Evolutionary conservation across 306 rosid species (phyloP).

Genomic region (Cucurbita ficifolia): DNA sequence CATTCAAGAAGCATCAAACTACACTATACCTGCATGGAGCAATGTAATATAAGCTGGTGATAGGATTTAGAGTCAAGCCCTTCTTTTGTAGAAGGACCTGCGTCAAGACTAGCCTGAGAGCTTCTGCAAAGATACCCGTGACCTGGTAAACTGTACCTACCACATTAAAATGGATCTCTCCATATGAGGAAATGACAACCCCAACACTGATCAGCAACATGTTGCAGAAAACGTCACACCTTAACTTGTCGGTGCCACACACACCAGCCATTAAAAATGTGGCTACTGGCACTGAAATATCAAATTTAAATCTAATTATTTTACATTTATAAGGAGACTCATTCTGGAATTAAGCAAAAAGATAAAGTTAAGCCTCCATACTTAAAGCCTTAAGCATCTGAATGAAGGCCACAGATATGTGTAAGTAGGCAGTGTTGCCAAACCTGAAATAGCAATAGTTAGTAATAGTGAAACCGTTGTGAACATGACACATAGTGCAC

Average conservation of each 20-base stretch:
- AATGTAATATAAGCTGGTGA: conserved; percentile 87
- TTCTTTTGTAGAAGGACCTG: conserved; percentile 92
- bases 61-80: conserved; percentile 82
- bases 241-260: conserved; percentile 81
- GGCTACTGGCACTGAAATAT: conserved; percentile 89
- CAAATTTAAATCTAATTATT: conserved; percentile 9
- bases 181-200: conserved; percentile 85
- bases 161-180: conserved; percentile 85
- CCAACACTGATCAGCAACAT: conserved; percentile 96
- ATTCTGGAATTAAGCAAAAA: not conserved
- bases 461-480: not conserved
- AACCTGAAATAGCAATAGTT: conserved; percentile 39
- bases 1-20: not conserved
- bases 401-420: conserved; percentile 95
- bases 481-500: not conserved
- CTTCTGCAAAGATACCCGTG: conserved; percentile 88
- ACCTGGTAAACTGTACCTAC: conserved; percentile 92
- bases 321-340: not conserved
- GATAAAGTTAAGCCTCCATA: conserved; percentile 15
- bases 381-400: conserved; percentile 98
- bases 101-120: conserved; percentile 87
- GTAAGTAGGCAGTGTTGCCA: conserved; percentile 94
- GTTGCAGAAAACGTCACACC: conserved; percentile 89
- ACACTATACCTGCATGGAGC: conserved; percentile 90
- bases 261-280: conserved; percentile 75